Percentiles rank a stretch among this genome's conserved stretches.
Evolutionary conservation across 495 filamentous ascomycete genomes (phyloP).

Genomic region (Xylaria intraflava): DNA sequence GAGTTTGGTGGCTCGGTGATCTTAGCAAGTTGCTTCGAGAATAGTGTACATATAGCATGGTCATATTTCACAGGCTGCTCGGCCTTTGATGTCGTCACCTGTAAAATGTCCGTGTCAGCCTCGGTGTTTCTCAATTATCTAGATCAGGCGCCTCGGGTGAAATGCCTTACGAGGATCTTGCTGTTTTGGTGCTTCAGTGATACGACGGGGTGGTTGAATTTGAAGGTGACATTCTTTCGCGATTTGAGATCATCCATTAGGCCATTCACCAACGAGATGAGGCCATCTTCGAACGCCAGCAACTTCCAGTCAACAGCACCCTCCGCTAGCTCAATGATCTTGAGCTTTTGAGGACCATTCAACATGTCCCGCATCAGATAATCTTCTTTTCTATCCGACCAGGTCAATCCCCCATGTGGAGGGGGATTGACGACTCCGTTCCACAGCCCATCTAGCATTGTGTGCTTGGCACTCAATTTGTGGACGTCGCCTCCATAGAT

Average conservation of each 20-base stretch:
- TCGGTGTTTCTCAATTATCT: not conserved
- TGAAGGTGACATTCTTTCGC: conserved; percentile 49
- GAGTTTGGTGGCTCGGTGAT: conserved; percentile 33
- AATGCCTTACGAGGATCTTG: conserved; percentile 15
- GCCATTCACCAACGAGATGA: conserved; percentile 45
- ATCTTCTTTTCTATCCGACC: conserved; percentile 10
- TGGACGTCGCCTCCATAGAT: conserved; percentile 91
- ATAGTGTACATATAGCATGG: conserved; percentile 66
- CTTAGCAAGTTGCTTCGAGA: conserved; percentile 41
- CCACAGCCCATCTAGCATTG: conserved; percentile 18
- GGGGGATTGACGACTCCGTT: too few relatives aligned
- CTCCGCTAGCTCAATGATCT: conserved; percentile 15
- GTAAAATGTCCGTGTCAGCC: not conserved
- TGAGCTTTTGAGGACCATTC: conserved; percentile 4
- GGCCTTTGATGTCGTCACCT: conserved; percentile 26
- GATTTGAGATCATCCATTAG: conserved; percentile 40
- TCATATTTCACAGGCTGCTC: conserved; percentile 36
- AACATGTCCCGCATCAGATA: conserved; percentile 11
- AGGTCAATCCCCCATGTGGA: not conserved
- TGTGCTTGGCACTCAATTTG: conserved; percentile 62
- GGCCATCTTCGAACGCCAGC: conserved; percentile 50
- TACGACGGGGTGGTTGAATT: conserved; percentile 35
- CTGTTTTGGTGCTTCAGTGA: conserved; percentile 20
- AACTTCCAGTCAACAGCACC: conserved; percentile 4
- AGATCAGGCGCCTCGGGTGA: not conserved